Evolutionary conservation across 2,329 filamentous ascomycete genomes (phyloP), one percentile per base, ranked within the genome.

Genomic region (Scortechinia acanthostroma): DNA sequence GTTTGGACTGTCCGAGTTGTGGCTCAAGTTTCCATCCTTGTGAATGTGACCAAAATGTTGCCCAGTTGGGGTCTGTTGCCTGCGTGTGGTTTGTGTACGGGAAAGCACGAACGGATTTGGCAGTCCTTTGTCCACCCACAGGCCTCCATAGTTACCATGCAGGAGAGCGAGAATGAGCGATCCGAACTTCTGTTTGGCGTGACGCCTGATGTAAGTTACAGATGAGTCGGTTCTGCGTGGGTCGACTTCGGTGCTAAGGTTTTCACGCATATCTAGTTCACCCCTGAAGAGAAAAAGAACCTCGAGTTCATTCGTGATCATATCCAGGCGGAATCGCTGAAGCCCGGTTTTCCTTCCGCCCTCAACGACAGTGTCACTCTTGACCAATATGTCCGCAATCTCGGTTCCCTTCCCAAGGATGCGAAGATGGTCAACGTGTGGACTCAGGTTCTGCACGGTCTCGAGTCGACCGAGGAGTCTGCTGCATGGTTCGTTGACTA

Each of bases 401-500:
- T 63, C 2, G 60, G 58, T 0, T 61, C 56, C 0, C 28, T 51
- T 0, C 52, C 56, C 2, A 63, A 57, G 45, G 60, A 60, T 0
- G 30, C 54, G 0, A 43, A 53, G 19, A 66, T 64, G 57, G 51
- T 62, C 16, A 65, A 63, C 13, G 45, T 65, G 1, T 66, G 62
- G 63, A 54, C 55, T 1, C 49, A 55, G 4, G 62, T 58, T 2
- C 66, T 66, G 62, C 58, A 64, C 6, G 63, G 64, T 0, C 22
- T 65, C 0, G 61, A 66, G 46, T 60, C 62, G 0, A 60, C 51
- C 1, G 52, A 65, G 23, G 55, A 63, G 33, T 63, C 59, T 0
- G 63, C 62, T 0, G 60, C 58, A 0, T 65, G 50, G 48, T 63
- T 65, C 42, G 60, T 65, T 19, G 61, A 64, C 44, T 64, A 65